Evolutionary conservation across 129 eudicot genomes (phyloP).

Genomic region (Chrysanthemum makinoi): DNA sequence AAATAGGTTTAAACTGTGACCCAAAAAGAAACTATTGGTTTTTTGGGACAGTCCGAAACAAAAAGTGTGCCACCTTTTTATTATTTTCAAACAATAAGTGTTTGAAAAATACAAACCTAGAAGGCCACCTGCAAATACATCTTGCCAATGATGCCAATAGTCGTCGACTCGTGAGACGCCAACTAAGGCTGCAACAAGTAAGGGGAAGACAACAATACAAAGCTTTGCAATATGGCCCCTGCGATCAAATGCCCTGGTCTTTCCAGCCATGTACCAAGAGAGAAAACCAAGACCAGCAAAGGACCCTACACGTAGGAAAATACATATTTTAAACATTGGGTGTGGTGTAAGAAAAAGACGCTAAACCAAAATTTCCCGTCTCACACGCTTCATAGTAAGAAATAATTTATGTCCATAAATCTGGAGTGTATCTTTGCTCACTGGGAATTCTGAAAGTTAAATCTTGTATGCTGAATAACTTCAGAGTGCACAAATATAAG

Average conservation of each 20-base stretch:
- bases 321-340: not conserved
- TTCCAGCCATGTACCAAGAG: conserved; percentile 76
- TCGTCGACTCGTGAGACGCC: conserved; percentile 91
- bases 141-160: conserved; percentile 98
- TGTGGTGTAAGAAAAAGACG: not conserved
- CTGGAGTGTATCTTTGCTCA: not conserved
- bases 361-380: not conserved
- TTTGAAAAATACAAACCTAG: conserved; percentile 43
- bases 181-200: conserved; percentile 73
- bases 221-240: conserved; percentile 87
- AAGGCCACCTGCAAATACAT: conserved; percentile 81
- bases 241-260: conserved; percentile 70
- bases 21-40: not conserved
- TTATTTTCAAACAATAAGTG: no score
- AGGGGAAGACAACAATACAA: conserved; percentile 61
- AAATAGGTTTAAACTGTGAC: not conserved
- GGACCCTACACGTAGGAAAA: conserved; percentile 50
- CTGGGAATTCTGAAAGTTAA: not conserved
- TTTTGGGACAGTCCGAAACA: not conserved
- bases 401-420: not conserved
- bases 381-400: not conserved
- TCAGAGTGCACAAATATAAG: not conserved
- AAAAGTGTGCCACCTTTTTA: not conserved
- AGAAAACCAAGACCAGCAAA: conserved; percentile 91
- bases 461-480: not conserved